Base-by-base conservation (phyloP, 306 rosid genomes). In the Begonia fuchsioides region DNA sequence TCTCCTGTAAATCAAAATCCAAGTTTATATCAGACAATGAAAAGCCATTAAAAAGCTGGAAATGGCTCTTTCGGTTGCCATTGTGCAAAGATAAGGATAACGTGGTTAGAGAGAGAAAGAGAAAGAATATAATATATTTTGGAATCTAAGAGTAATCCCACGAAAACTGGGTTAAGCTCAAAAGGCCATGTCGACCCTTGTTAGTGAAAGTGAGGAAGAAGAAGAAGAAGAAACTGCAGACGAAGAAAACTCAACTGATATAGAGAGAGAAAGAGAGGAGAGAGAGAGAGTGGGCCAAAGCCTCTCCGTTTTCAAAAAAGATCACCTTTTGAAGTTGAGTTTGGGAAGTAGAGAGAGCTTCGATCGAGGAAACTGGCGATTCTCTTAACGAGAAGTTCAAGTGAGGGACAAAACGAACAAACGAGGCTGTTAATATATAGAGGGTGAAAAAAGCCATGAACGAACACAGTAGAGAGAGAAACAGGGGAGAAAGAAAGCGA, bases 61-160 rank as follows among this genome's bases (percentile, higher is more conserved):
- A 35, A 64, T 48, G 53, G 66, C 39, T 74, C 93, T 92, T 92
- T 92, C 68, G 82, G 87, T 62, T 79, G 74, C 62, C 81, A 68
- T 15, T 61, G 66, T 67, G 17, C 63, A 83, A 83, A 77, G 95
- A 67, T 75, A 92, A 68, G 83, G 76, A 82, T 79, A 73, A 79
- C 72, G 76, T 6, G 35, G 11, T 39, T 9, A 52, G 1, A 7
- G 45, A 10, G 39, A 7, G 57, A 32, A 54, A 55, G 63, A 64
- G 69, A 68, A 75, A 65, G 35, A 26, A 26, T 3, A 4, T 26
- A 26, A 26, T 26, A 26, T 26, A 8, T 26, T 20, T 26, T 0
- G 35, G n/a, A n/a, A n/a, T n/a, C n/a, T n/a, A n/a, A n/a, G n/a
- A n/a, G n/a, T n/a, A n/a, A n/a, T n/a, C n/a, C n/a, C n/a, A n/a